phyloP scores from a whole-genome alignment of 1,284 basidiomycete species.

The Tetrapyrgos nigripes region DNA sequence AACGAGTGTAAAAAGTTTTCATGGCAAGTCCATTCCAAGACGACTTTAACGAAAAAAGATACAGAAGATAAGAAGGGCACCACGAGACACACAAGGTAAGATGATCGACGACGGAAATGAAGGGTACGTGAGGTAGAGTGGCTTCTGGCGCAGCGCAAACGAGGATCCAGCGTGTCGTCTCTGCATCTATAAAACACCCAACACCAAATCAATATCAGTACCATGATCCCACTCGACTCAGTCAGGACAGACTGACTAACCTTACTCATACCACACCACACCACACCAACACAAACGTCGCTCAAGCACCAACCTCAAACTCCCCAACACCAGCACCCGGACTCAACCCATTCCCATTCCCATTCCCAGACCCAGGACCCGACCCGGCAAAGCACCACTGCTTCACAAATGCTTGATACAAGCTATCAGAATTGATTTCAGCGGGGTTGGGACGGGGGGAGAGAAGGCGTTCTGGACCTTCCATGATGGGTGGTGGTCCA shows the following conservation, averaged over 20 bases:
- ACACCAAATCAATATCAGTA: neutral
- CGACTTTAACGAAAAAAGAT: too few relatives aligned
- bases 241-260: too few relatives aligned
- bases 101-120: neutral
- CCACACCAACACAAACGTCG: too few relatives aligned
- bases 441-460: neutral
- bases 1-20: too few relatives aligned
- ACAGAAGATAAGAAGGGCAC: too few relatives aligned
- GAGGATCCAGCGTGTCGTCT: neutral
- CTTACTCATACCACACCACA: too few relatives aligned
- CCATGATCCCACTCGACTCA: neutral
- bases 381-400: conserved; percentile 73
- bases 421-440: conserved; percentile 35
- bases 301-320: neutral
- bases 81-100: neutral
- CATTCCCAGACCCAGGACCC: neutral
- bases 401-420: conserved; percentile 67
- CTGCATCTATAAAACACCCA: neutral
- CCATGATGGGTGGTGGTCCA: neutral
- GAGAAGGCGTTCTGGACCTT: too few relatives aligned
- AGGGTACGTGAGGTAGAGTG: too few relatives aligned
- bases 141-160: neutral
- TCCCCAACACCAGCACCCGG: neutral
- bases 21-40: too few relatives aligned
- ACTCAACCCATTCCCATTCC: neutral